phyloP scores from a whole-genome alignment of 345 rosid species.

The Eucalyptus rudis region DNA sequence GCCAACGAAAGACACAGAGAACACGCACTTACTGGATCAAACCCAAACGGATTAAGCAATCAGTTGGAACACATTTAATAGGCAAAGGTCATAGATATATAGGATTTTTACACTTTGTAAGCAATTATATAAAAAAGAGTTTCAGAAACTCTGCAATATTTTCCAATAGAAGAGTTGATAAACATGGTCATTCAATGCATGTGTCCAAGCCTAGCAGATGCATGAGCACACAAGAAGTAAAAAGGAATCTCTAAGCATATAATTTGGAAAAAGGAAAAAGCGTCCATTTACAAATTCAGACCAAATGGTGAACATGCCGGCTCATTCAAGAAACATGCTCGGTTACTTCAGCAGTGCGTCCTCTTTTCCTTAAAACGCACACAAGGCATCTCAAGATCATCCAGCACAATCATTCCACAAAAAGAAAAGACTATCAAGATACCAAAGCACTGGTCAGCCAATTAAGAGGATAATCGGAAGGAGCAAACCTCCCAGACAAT shows the following conservation, averaged over 20 bases:
- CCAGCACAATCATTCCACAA: background rate
- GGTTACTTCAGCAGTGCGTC: background rate
- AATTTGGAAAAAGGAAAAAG: background rate
- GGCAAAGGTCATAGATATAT: background rate
- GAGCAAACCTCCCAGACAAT: conserved; percentile 93
- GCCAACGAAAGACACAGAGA: background rate
- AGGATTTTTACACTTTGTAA: background rate
- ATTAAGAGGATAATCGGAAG: background rate
- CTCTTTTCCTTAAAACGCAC: background rate
- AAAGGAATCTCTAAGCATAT: background rate
- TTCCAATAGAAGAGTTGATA: background rate
- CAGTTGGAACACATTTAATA: background rate
- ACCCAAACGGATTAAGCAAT: background rate
- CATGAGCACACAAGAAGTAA: background rate
- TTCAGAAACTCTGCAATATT: background rate
- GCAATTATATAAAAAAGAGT: background rate
- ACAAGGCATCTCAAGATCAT: background rate
- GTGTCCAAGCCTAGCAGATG: background rate
- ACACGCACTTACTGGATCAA: background rate
- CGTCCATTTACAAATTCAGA: background rate
- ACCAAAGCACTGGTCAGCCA: background rate
- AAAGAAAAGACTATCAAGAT: background rate
- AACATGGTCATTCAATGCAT: background rate
- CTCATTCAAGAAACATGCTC: background rate
- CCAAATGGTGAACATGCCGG: background rate